These are phyloP conservation scores for Diaporthe citri DNA, from an alignment of 2,329 filamentous ascomycete genomes.

Conservation along the genomic window DNA sequence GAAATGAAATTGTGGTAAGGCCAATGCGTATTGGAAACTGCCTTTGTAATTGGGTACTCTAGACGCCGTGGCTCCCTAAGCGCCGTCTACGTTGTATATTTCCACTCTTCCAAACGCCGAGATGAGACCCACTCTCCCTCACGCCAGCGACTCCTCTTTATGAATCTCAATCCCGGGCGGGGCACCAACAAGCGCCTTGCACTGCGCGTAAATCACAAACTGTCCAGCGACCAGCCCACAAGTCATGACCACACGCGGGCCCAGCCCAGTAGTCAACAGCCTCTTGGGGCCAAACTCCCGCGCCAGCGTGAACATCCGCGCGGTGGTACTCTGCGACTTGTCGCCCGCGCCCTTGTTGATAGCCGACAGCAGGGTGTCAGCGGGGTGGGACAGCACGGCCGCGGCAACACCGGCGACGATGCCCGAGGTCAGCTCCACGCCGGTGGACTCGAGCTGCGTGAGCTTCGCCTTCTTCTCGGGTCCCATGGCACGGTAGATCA, in stretches of 20 bases:
- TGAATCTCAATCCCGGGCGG: conserved; percentile 66
- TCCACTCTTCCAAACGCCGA: no score
- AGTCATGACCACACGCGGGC: conserved; percentile 66
- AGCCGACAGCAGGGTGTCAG: conserved; percentile 73
- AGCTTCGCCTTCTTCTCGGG: conserved; percentile 74
- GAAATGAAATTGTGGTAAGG: no score
- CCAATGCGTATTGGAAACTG: no score
- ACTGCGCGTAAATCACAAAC: conserved; percentile 69
- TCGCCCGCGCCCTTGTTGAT: conserved; percentile 69
- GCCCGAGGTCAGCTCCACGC: conserved; percentile 88
- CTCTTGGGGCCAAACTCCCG: conserved; percentile 63
- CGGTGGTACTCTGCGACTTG: conserved; percentile 60
- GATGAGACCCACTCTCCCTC: background rate
- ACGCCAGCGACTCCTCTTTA: conserved; percentile 54
- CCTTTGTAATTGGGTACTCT: no score
- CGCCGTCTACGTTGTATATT: no score
- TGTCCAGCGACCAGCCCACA: conserved; percentile 65
- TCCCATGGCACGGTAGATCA: conserved; percentile 78
- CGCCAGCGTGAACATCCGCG: conserved; percentile 65
- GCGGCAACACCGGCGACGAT: conserved; percentile 90
- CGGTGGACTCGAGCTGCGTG: conserved; percentile 79
- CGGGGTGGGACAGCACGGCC: conserved; percentile 89
- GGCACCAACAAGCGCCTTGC: conserved; percentile 65
- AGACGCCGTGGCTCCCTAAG: no score
- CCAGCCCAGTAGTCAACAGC: conserved; percentile 61